Conservation (phyloP, 164 flowering plant genomes). For the Stephania cephalantha region DNA sequence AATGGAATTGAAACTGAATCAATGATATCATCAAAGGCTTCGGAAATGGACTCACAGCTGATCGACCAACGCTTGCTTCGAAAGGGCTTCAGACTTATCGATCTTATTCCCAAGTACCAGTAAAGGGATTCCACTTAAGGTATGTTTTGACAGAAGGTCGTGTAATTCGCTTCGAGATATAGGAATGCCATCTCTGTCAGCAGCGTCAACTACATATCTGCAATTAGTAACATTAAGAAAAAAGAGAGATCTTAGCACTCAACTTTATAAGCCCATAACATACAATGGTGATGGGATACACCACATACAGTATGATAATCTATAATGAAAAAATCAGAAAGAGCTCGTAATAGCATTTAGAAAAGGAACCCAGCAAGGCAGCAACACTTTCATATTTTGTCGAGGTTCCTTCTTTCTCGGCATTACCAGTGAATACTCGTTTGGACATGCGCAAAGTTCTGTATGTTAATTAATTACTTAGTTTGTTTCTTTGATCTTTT, state of each 20-base stretch:
- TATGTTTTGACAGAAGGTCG: conserved; percentile 68
- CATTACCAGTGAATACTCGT: not conserved
- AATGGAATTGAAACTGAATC: not conserved
- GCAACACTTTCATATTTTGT: not conserved
- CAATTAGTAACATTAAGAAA: not conserved
- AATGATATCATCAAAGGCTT: not conserved
- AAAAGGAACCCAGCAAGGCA: not conserved
- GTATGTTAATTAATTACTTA: no score
- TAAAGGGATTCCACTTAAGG: conserved; percentile 70
- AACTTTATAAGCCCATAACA: not conserved
- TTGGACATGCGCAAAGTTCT: no score
- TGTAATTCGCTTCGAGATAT: conserved; percentile 73
- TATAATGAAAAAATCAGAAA: not conserved
- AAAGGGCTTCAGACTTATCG: conserved; percentile 87
- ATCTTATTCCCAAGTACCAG: conserved; percentile 85
- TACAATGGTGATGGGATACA: not conserved
- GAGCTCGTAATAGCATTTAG: not conserved
- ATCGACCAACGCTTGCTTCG: conserved; percentile 81
- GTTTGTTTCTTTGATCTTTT: no score
- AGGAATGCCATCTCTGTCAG: conserved; percentile 83
- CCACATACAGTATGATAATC: not conserved
- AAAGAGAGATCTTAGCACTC: not conserved
- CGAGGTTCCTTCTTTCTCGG: not conserved
- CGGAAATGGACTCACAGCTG: conserved; percentile 56
- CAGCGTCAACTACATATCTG: conserved; percentile 95